Conservation (phyloP, 2,329 filamentous ascomycete genomes). For the Hypoxylon rubiginosum region DNA sequence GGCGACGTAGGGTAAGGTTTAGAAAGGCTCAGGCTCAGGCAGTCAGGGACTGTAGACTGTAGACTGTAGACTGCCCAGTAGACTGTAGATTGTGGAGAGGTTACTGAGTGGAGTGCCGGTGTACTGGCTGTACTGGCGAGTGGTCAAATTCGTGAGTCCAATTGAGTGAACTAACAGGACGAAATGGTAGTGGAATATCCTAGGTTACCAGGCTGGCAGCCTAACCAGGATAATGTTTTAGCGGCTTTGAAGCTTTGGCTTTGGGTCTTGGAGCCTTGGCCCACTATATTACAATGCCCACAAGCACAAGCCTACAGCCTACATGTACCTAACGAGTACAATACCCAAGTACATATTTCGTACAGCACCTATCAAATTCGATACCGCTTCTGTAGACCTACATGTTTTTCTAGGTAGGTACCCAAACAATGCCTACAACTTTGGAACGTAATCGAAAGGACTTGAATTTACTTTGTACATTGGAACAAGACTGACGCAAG, state of each 20-base stretch:
- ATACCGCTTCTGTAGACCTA: background rate
- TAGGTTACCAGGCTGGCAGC: too few species aligned
- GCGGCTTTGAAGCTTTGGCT: background rate
- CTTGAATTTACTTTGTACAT: background rate
- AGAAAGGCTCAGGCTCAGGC: background rate
- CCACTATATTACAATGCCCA: background rate
- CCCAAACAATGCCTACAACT: background rate
- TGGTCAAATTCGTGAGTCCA: background rate
- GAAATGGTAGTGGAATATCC: too few species aligned
- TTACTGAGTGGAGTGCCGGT: slow-evolving; percentile 18
- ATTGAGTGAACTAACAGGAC: slow-evolving; percentile 20
- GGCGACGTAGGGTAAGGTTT: slow-evolving; percentile 11
- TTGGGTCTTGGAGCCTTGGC: background rate
- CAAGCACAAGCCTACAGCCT: too few species aligned
- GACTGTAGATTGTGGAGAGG: slow-evolving; percentile 18
- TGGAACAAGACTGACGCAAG: background rate
- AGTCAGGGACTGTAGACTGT: slow-evolving; percentile 1
- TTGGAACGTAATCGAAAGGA: background rate
- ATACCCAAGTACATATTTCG: too few species aligned
- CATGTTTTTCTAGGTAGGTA: too few species aligned
- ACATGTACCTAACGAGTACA: background rate
- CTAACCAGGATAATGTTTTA: background rate
- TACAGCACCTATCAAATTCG: background rate
- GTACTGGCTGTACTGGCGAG: slow-evolving; percentile 4
- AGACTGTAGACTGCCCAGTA: too few species aligned